Evolutionary conservation across 371 early-diverging fungal species (phyloP), one percentile per base, ranked within the genome.

Genomic region (Zopfochytrium polystomum): DNA sequence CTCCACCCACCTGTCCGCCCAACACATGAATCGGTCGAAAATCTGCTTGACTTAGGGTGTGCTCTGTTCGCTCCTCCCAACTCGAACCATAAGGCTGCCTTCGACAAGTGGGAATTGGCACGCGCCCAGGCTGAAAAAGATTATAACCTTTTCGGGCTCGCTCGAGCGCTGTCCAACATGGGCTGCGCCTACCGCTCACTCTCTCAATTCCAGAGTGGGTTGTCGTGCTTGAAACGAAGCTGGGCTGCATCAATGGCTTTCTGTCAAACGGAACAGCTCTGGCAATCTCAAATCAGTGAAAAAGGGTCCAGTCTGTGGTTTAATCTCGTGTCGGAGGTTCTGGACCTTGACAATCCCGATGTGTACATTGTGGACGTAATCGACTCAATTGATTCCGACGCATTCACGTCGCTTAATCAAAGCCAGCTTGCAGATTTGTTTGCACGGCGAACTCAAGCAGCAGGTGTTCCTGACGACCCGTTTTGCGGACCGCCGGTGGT

Each of bases 401-500:
- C 18, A 18, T 38, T 18, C 38, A 11, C 38, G 7, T 18, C 38
- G 38, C 18, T 38, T 7, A 18, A 7, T 11, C 11, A 7, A 18
- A 18, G 7, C 38, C 11, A 38, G 11, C 18, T 38, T 7, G 38
- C 38, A 7, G 38, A 7, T 11, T 11, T 7, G 18, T 18, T 18
- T 7, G 18, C 18, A 7, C 18, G 11, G 38, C 38, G 38, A 18
- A 11, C 38, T 11, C 7, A 38, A 18, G 7, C 38, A 18, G 38
- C 11, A 38, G 38, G 38, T 38, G n/a, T n/a, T n/a, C 38, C 38
- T 18, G 7, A 7, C 11, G 38, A 38, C 11, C 38, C 38, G 7
- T 38, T 38, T 38, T 7, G 11, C 33, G 80, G 80, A 2, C 80
- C 80, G 20, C 77, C 80, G 20, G 74, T 79, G 29, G 74, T 76